Percentiles rank a stretch among this genome's conserved stretches.
Conservation (phyloP, 2,329 filamentous ascomycete species). For the Penicillium aurantiogriseum region DNA sequence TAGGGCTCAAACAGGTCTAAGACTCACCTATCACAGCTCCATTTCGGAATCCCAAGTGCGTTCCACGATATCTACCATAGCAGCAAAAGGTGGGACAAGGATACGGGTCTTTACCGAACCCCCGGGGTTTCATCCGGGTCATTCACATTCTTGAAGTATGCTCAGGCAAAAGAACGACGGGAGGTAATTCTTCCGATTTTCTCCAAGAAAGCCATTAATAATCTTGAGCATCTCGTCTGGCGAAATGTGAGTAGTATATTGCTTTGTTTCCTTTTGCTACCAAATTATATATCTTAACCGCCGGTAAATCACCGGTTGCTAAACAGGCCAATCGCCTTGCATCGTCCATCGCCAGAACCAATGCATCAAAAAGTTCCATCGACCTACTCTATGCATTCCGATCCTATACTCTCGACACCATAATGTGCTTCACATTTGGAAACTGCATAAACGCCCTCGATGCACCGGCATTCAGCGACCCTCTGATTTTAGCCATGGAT, state of each 20-base stretch:
- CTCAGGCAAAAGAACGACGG: slow-evolving; percentile 10
- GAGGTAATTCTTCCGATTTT: slow-evolving; percentile 13
- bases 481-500: neutral
- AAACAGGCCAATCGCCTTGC: neutral
- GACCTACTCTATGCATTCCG: neutral
- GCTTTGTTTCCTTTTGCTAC: neutral
- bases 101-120: slow-evolving; percentile 11
- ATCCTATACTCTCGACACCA: slow-evolving; percentile 12
- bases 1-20: neutral
- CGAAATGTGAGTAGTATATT: slow-evolving; percentile 6
- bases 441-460: slow-evolving; percentile 10
- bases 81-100: slow-evolving; percentile 15
- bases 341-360: neutral
- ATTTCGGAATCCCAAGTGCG: slow-evolving; percentile 9
- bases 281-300: neutral
- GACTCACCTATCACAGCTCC: slow-evolving; percentile 6
- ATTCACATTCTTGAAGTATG: slow-evolving; percentile 13
- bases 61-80: slow-evolving; percentile 13
- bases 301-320: neutral
- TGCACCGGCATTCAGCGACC: slow-evolving; percentile 9
- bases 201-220: slow-evolving; percentile 11
- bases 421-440: slow-evolving; percentile 14
- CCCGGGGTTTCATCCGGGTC: slow-evolving; percentile 8
- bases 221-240: slow-evolving; percentile 11
- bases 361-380: neutral